These are phyloP conservation scores for Obba rivulosa DNA, from an alignment of 768 basidiomycete genomes.

Conservation along the genomic window DNA sequence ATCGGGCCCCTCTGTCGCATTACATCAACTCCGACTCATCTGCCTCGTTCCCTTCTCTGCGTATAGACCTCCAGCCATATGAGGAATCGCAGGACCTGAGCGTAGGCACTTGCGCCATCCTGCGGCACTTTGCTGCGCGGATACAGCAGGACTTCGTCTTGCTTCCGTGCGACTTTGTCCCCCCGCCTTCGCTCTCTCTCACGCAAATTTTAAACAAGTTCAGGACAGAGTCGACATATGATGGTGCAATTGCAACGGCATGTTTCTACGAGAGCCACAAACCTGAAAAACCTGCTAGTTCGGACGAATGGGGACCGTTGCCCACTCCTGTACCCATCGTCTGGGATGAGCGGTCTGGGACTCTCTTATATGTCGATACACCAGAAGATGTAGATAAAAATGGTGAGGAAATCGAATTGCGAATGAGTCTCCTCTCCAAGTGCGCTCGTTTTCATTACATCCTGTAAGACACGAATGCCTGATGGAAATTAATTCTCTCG, in stretches of 20 bases:
- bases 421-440: conserved; percentile 71
- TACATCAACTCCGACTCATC: conserved; percentile 78
- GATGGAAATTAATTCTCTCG: conserved; percentile 1
- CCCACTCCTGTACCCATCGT: conserved; percentile 47
- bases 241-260: conserved; percentile 58
- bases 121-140: conserved; percentile 69
- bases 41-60: conserved; percentile 52
- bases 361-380: conserved; percentile 69
- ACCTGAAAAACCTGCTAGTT: conserved; percentile 47
- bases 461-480: neutral
- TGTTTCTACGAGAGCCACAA: conserved; percentile 56
- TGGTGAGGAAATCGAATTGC: conserved; percentile 64
- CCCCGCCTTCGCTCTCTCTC: conserved; percentile 69
- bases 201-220: conserved; percentile 74
- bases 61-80: conserved; percentile 75
- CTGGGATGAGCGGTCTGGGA: conserved; percentile 62
- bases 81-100: conserved; percentile 66
- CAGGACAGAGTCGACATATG: conserved; percentile 61
- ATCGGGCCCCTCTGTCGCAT: conserved; percentile 72
- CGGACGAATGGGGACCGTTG: conserved; percentile 64
- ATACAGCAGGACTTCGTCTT: conserved; percentile 85
- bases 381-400: conserved; percentile 64
- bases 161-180: conserved; percentile 87
- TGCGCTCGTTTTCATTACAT: conserved; percentile 27
- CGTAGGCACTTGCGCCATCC: conserved; percentile 68